These are phyloP conservation scores for Pogostemon cablin DNA, from an alignment of 257 asterid species.

Conservation along the genomic window DNA sequence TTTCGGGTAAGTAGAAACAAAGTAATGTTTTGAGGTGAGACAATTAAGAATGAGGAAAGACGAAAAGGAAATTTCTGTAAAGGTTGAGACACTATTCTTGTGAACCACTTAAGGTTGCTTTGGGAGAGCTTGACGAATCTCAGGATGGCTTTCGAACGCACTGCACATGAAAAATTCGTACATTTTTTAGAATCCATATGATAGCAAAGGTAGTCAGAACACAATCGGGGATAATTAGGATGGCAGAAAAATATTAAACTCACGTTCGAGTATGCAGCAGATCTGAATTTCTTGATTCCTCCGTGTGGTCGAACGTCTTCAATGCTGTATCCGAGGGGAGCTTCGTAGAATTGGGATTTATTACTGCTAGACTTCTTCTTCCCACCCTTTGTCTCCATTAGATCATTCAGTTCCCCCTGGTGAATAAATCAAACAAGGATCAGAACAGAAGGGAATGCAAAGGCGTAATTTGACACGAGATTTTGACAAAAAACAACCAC, in stretches of 20 bases:
- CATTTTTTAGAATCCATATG: neutral
- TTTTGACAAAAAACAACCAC: neutral
- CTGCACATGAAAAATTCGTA: constrained; percentile 42
- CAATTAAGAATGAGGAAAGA: constrained; percentile 42
- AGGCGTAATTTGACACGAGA: neutral
- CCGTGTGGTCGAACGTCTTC: constrained; percentile 95
- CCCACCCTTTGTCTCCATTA: constrained; percentile 76
- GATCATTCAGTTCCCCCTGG: constrained; percentile 53
- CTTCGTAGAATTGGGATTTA: constrained; percentile 73
- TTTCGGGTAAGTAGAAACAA: constrained; percentile 37
- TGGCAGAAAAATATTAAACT: constrained; percentile 30
- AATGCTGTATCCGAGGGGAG: constrained; percentile 90
- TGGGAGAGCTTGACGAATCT: constrained; percentile 34
- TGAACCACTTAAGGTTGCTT: constrained; percentile 39
- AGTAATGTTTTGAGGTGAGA: constrained; percentile 32
- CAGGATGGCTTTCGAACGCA: constrained; percentile 91
- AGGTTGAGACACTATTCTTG: constrained; percentile 36
- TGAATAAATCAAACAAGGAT: constrained; percentile 21
- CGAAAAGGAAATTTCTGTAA: constrained; percentile 31
- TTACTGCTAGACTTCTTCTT: constrained; percentile 79
- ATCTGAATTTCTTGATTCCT: constrained; percentile 91
- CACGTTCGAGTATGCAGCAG: constrained; percentile 97
- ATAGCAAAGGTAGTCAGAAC: neutral
- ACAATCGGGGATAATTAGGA: neutral
- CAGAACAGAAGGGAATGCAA: constrained; percentile 8